Conservation (phyloP, 441 rosid species). For the Isatis lusitanica region DNA sequence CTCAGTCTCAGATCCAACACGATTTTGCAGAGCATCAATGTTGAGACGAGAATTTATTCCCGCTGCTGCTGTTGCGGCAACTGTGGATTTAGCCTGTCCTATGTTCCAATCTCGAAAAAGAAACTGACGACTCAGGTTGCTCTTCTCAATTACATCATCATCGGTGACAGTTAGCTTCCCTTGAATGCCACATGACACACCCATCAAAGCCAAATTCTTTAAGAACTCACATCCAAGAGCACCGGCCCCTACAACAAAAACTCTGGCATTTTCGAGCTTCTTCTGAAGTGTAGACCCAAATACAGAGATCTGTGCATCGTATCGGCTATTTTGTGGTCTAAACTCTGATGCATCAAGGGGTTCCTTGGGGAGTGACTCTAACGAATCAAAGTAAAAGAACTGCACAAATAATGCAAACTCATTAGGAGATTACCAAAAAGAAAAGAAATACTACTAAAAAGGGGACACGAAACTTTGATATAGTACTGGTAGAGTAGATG, state of each 20-base stretch:
- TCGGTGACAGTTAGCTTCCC: slow-evolving; percentile 90
- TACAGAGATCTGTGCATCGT: slow-evolving; percentile 95
- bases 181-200: slow-evolving; percentile 78
- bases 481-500: background rate
- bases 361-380: slow-evolving; percentile 81
- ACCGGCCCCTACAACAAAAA: slow-evolving; percentile 88
- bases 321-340: slow-evolving; percentile 70
- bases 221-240: slow-evolving; percentile 96
- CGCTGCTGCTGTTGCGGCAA: slow-evolving; percentile 88
- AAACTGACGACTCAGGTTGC: slow-evolving; percentile 96
- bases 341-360: slow-evolving; percentile 73
- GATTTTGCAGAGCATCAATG: slow-evolving; percentile 83
- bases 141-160: slow-evolving; percentile 97
- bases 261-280: slow-evolving; percentile 74
- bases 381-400: slow-evolving; percentile 93
- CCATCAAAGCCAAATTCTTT: slow-evolving; percentile 92
- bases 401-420: slow-evolving; percentile 40
- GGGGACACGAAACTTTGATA: background rate
- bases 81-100: slow-evolving; percentile 97
- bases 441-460: background rate
- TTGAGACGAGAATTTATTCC: slow-evolving; percentile 65
- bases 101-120: slow-evolving; percentile 98
- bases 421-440: slow-evolving; percentile 1
- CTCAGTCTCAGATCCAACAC: slow-evolving; percentile 85
- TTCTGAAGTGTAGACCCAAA: slow-evolving; percentile 89